Base-by-base conservation (phyloP, 2,329 filamentous ascomycete species). In the Apiospora marii region DNA sequence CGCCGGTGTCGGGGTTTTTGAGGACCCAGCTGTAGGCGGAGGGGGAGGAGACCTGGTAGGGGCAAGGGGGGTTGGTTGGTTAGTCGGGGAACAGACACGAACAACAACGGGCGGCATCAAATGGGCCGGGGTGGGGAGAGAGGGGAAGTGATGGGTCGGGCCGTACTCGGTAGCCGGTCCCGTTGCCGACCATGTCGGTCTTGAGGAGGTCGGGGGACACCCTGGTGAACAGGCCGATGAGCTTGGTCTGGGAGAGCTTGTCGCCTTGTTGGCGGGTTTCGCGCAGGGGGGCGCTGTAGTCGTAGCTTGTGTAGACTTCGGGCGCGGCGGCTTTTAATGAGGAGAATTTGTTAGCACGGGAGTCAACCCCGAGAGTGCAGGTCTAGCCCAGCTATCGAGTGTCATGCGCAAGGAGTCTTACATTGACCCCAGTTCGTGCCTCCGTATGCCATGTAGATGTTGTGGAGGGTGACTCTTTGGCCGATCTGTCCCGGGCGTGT, bases 361-460 rank as follows among this genome's bases (percentile, higher is more conserved):
- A 7, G 19, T 22, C 51, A 22, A 6, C 4, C 27, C 19, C 19
- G 19, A 48, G 7, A 22, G 44, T 48, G 44, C 16, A 7, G 44
- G 19, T 8, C 37, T 13, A 58, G 2, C 41, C 30, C n/a, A 13
- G 19, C 34, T 24, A 19, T 72, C 41, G 51, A 69, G 61, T 44
- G 10, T 72, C 13, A n/a, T 8, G 22, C 19, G 3, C 3, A 22
- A 3, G 2, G n/a, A 8, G n/a, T 41, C 74, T 53, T 70, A 77
- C 82, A 84, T 70, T 89, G 85, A 10, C 86, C 87, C 87, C 87
- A 89, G 73, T 87, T 89, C 0, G 87, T 89, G 0, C 87, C 87
- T n/a, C 87, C 87, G 75, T 83, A 87, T 0, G 84, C 82, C 83
- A 89, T 88, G 74, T 89, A 89, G 19, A 89, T 73, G 67, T 82